Evolutionary conservation across 257 asterid species (phyloP).

Genomic region (Scutellaria galericulata): DNA sequence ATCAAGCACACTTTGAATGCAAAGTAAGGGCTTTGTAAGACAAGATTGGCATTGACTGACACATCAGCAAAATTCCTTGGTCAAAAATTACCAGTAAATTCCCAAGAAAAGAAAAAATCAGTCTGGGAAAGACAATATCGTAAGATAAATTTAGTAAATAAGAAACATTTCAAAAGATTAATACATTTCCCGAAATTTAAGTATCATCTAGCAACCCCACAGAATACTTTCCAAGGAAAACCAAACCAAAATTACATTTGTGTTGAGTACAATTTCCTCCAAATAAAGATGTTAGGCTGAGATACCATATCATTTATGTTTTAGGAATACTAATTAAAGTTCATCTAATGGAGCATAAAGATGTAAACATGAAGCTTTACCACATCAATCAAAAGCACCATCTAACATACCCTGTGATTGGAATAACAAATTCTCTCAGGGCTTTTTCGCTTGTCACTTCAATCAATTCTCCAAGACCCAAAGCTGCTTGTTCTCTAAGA

Average conservation of each 20-base stretch:
- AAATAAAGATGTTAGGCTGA: not conserved
- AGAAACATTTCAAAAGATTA: not conserved
- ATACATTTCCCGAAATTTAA: not conserved
- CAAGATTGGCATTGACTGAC: not conserved
- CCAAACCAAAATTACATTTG: not conserved
- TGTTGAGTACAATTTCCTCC: conserved; percentile 1
- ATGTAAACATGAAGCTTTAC: not conserved
- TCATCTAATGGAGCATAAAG: conserved; percentile 23
- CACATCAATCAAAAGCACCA: conserved; percentile 11
- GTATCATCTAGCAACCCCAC: conserved; percentile 1
- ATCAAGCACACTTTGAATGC: not conserved
- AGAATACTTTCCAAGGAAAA: not conserved
- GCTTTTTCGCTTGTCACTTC: conserved; percentile 94
- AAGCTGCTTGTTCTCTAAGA: conserved; percentile 94
- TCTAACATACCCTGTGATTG: conserved; percentile 85
- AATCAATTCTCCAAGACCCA: conserved; percentile 95
- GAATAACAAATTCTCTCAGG: conserved; percentile 90
- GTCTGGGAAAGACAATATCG: not conserved
- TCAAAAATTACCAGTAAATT: not conserved
- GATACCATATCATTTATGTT: conserved; percentile 15
- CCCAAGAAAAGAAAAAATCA: not conserved
- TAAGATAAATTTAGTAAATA: not conserved
- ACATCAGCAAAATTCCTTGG: not conserved
- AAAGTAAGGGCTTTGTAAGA: not conserved
- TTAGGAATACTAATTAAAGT: conserved; percentile 11